phyloP scores from a whole-genome alignment of 176 grass and related monocot species.

The Areca catechu region DNA sequence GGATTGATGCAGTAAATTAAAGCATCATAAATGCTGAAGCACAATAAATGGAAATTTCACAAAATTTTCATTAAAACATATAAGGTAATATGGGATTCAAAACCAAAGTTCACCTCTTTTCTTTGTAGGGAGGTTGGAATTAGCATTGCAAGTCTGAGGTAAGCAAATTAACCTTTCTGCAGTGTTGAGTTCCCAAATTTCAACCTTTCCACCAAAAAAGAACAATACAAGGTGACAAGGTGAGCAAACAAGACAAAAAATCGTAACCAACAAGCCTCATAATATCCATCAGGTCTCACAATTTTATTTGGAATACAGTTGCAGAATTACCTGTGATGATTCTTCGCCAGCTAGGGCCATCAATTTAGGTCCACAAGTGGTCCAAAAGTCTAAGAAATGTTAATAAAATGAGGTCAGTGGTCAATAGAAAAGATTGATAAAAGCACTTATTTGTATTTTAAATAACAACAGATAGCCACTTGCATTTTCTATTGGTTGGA shows the following conservation, averaged over 20 bases:
- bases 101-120: slow-evolving; percentile 44
- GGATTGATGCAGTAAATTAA: too few species aligned
- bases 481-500: too few species aligned
- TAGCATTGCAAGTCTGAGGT: slow-evolving; percentile 30
- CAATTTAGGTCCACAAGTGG: slow-evolving; percentile 29
- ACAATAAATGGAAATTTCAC: too few species aligned
- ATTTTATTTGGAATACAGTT: neutral
- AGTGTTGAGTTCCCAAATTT: slow-evolving; percentile 74
- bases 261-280: slow-evolving; percentile 4
- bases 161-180: slow-evolving; percentile 56
- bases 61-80: too few species aligned
- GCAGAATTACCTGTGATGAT: slow-evolving; percentile 39
- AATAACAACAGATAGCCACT: too few species aligned
- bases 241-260: slow-evolving; percentile 23
- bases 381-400: slow-evolving; percentile 6
- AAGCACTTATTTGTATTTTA: too few species aligned
- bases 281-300: too few species aligned
- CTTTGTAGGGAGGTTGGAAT: slow-evolving; percentile 36
- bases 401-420: too few species aligned
- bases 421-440: too few species aligned
- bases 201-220: slow-evolving; percentile 30
- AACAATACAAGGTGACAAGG: slow-evolving; percentile 19
- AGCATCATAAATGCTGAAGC: too few species aligned
- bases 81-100: too few species aligned
- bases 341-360: slow-evolving; percentile 80